A percentile compares a stretch with the other conserved stretches of the same genome.
These are phyloP conservation scores for Ascomycota sp. DNA, from an alignment of 2,329 filamentous ascomycete species.

Conservation along the genomic window DNA sequence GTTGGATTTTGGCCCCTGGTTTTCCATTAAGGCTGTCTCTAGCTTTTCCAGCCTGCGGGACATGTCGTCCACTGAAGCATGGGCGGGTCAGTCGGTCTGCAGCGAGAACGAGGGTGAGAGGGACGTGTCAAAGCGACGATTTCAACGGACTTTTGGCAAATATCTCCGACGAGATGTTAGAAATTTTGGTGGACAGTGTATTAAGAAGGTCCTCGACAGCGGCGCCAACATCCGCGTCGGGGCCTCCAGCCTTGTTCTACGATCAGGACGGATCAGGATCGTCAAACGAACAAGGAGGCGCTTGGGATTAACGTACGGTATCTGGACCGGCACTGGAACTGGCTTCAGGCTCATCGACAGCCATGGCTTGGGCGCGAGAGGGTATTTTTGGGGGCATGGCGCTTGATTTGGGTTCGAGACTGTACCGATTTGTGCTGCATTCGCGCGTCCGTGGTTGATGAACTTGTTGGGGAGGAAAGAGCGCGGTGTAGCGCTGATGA, in stretches of 20 bases:
- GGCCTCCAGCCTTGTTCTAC: conserved; percentile 23
- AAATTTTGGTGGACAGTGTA: conserved; percentile 69
- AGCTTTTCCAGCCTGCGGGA: conserved; percentile 66
- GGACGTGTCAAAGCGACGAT: not conserved
- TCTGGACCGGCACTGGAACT: conserved; percentile 9
- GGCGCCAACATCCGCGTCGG: conserved; percentile 45
- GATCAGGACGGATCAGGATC: not conserved
- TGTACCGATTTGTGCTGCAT: too few relatives aligned
- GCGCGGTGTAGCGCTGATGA: too few relatives aligned
- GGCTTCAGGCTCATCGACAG: conserved; percentile 11
- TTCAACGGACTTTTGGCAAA: conserved; percentile 57
- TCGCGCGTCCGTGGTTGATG: not conserved
- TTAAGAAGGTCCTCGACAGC: conserved; percentile 78
- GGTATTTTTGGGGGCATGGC: not conserved
- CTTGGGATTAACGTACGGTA: conserved; percentile 10
- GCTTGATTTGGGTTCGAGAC: not conserved
- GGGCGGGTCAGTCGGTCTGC: conserved; percentile 3
- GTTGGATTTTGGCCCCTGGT: conserved; percentile 18
- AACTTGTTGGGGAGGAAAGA: not conserved
- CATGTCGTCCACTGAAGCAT: conserved; percentile 85
- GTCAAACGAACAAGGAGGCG: not conserved
- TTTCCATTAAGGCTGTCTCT: conserved; percentile 48
- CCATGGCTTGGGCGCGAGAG: conserved; percentile 10
- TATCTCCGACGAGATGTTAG: conserved; percentile 65
- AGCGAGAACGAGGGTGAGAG: not conserved